These are phyloP conservation scores for Wickerhamomyces chambardii DNA, from an alignment of 805 yeast species.

Conservation along the genomic window DNA sequence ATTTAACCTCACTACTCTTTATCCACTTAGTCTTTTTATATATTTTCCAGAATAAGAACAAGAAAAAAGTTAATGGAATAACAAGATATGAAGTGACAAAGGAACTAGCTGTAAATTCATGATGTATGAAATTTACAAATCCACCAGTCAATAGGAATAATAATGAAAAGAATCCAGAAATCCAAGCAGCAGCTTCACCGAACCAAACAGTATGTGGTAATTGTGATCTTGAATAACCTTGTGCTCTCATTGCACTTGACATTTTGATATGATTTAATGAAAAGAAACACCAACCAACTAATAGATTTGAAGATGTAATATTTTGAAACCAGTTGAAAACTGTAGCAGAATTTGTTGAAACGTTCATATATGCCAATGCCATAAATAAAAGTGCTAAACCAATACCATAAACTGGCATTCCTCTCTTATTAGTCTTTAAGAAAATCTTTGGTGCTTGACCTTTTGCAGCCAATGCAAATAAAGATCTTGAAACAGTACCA, in stretches of 20 bases:
- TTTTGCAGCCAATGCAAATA: slow-evolving; percentile 28
- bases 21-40: slow-evolving; percentile 21
- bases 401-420: slow-evolving; percentile 25
- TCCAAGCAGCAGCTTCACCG: slow-evolving; percentile 21
- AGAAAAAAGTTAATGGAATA: slow-evolving; percentile 16
- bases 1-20: slow-evolving; percentile 30
- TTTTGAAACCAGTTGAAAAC: slow-evolving; percentile 26
- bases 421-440: slow-evolving; percentile 21
- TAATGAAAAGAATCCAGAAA: slow-evolving; percentile 16
- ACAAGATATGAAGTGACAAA: slow-evolving; percentile 7
- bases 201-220: slow-evolving; percentile 22
- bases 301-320: slow-evolving; percentile 19
- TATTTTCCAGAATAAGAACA: slow-evolving; percentile 23
- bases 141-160: slow-evolving; percentile 26
- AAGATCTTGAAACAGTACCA: slow-evolving; percentile 22
- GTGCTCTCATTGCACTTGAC: slow-evolving; percentile 27
- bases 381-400: slow-evolving; percentile 18
- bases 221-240: slow-evolving; percentile 22
- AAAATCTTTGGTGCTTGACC: slow-evolving; percentile 29
- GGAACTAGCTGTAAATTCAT: slow-evolving; percentile 10
- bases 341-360: slow-evolving; percentile 16
- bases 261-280: slow-evolving; percentile 20
- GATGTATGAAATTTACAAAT: slow-evolving; percentile 21
- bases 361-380: slow-evolving; percentile 28
- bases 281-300: slow-evolving; percentile 22